Percentiles rank a stretch among this genome's conserved stretches.
Conservation (phyloP, 2,329 filamentous ascomycete species). For the Massarina eburnea region DNA sequence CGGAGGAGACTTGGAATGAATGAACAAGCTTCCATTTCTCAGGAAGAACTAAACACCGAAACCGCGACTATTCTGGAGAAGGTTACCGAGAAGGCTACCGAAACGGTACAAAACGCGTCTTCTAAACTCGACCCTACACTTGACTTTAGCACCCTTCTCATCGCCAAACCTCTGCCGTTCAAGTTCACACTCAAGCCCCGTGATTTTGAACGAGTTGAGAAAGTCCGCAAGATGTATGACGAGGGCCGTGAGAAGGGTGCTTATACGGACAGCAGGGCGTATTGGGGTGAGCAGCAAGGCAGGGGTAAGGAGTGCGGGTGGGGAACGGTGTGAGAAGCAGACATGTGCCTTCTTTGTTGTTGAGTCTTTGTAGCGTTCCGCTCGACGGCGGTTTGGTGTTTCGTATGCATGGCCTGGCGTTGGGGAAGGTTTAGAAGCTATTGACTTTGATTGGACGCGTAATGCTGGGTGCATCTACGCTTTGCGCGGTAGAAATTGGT, state of each 20-base stretch:
- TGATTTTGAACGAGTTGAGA: slow-evolving; percentile 29
- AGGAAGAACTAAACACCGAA: slow-evolving; percentile 39
- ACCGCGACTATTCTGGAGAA: slow-evolving; percentile 29
- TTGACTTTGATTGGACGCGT: not conserved
- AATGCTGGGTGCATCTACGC: not conserved
- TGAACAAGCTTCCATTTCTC: slow-evolving; percentile 38
- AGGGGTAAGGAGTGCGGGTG: slow-evolving; percentile 35
- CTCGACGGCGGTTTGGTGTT: not conserved
- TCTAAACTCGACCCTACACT: slow-evolving; percentile 46
- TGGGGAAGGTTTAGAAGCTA: not conserved
- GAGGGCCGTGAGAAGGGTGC: slow-evolving; percentile 43
- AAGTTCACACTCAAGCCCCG: slow-evolving; percentile 45
- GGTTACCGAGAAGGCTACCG: slow-evolving; percentile 5
- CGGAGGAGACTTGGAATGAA: slow-evolving; percentile 24
- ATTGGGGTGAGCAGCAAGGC: slow-evolving; percentile 44
- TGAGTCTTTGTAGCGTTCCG: slow-evolving; percentile 4
- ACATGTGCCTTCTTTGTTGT: slow-evolving; percentile 9
- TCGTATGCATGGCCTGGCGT: slow-evolving; percentile 12
- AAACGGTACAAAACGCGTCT: slow-evolving; percentile 23
- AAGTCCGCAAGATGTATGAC: slow-evolving; percentile 38
- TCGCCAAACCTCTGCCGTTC: slow-evolving; percentile 51
- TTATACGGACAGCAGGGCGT: slow-evolving; percentile 40
- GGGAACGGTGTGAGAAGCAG: slow-evolving; percentile 34
- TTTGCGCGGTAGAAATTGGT: not conserved
- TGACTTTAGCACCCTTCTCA: slow-evolving; percentile 48